Percentiles rank a stretch among this genome's conserved stretches.
Conservation (phyloP, 2,329 filamentous ascomycete genomes). For the Immersiporthe knoxdaviesiana region DNA sequence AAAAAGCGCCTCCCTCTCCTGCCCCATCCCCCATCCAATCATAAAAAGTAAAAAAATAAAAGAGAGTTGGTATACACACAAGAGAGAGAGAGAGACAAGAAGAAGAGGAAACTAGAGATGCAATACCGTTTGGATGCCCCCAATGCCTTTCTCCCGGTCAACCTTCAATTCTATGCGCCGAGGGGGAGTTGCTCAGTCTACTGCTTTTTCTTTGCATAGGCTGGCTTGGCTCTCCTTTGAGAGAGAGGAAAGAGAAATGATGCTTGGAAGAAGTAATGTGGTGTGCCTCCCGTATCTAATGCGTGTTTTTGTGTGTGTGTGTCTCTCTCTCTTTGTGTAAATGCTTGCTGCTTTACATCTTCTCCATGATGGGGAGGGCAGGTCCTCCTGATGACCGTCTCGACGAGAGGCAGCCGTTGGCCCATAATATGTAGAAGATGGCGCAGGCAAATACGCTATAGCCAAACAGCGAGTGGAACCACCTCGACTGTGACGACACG, state of each 20-base stretch:
- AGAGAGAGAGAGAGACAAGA: neutral
- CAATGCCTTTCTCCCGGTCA: neutral
- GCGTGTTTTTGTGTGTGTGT: too few relatives aligned
- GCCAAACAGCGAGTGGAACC: slow-evolving; percentile 13
- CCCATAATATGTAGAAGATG: slow-evolving; percentile 13
- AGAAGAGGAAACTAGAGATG: neutral
- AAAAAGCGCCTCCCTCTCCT: neutral
- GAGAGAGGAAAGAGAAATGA: neutral
- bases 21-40: neutral
- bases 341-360: slow-evolving; percentile 14
- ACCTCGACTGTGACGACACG: neutral
- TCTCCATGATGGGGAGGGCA: neutral
- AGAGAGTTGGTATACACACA: neutral
- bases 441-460: slow-evolving; percentile 8
- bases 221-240: neutral
- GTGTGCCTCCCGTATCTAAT: neutral
- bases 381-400: neutral
- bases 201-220: neutral
- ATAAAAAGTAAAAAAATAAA: neutral
- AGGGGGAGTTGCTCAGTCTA: neutral
- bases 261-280: neutral
- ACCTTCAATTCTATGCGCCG: slow-evolving; percentile 2
- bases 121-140: neutral
- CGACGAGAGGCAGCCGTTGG: slow-evolving; percentile 12
- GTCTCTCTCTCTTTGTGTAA: neutral